A percentile compares a stretch with the other conserved stretches of the same genome.
phyloP scores from a whole-genome alignment of 306 rosid genomes.

The Prunus davidiana region DNA sequence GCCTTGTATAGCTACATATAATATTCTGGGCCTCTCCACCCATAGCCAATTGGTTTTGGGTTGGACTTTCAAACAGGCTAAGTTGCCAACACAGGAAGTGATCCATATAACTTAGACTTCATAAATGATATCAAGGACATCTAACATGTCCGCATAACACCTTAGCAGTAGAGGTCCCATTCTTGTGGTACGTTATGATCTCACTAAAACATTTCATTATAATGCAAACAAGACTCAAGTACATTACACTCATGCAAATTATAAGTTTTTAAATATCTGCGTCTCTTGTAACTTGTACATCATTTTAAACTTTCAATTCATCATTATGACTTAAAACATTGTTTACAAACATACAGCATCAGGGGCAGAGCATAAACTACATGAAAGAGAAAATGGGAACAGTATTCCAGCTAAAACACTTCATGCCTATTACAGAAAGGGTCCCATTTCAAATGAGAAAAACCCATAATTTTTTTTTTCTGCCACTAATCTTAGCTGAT shows the following conservation, averaged over 20 bases:
- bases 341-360: neutral
- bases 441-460: neutral
- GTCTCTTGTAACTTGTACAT: neutral
- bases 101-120: neutral
- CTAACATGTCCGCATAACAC: neutral
- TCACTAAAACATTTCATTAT: neutral
- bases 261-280: neutral
- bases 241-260: neutral
- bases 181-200: neutral
- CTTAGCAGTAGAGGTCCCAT: neutral
- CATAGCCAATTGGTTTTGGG: neutral
- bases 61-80: neutral
- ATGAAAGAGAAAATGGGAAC: neutral
- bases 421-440: neutral
- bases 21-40: neutral
- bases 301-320: neutral
- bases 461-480: neutral
- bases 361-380: neutral
- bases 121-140: neutral
- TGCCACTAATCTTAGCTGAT: conserved; percentile 7
- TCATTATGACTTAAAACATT: neutral
- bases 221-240: neutral
- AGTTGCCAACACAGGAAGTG: neutral
- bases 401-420: neutral
- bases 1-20: neutral